Conservation (phyloP, 495 filamentous ascomycete genomes). For the Stereocaulon alpinum region DNA sequence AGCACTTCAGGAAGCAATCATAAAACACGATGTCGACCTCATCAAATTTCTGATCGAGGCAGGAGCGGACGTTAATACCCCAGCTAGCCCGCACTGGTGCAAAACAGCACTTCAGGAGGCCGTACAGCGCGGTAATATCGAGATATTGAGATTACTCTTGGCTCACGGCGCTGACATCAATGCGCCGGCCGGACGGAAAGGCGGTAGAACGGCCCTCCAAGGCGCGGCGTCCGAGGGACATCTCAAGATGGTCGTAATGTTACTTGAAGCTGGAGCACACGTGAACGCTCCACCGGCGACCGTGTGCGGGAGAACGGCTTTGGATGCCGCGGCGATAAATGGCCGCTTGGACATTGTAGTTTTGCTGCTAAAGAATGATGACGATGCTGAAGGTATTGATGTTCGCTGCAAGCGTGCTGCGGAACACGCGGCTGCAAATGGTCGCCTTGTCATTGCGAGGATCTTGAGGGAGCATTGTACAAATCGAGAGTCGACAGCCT, state of each 20-base stretch:
- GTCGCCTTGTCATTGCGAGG: background rate
- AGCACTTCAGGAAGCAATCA: slow-evolving; percentile 10
- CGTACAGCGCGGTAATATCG: slow-evolving; percentile 24
- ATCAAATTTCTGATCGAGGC: background rate
- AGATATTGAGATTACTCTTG: slow-evolving; percentile 41
- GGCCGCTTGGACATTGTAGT: slow-evolving; percentile 21
- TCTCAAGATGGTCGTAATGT: slow-evolving; percentile 19
- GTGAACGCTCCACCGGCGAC: slow-evolving; percentile 19
- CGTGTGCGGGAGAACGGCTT: slow-evolving; percentile 5
- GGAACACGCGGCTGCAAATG: slow-evolving; percentile 19
- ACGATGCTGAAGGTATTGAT: slow-evolving; percentile 35
- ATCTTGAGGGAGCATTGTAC: background rate
- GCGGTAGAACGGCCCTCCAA: slow-evolving; percentile 30
- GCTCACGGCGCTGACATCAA: slow-evolving; percentile 40
- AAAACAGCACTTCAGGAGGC: slow-evolving; percentile 45
- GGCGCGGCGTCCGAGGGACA: slow-evolving; percentile 28
- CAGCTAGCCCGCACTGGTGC: too few relatives aligned
- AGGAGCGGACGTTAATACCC: too few relatives aligned
- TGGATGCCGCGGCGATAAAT: slow-evolving; percentile 13
- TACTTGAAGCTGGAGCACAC: slow-evolving; percentile 26
- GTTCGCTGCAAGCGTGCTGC: slow-evolving; percentile 26
- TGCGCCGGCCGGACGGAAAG: slow-evolving; percentile 28
- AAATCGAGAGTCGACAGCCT: background rate
- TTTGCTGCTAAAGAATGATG: slow-evolving; percentile 30
- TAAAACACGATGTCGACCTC: background rate